These are phyloP conservation scores for Buxus sempervirens DNA, from an alignment of 164 flowering plant species.

Conservation along the genomic window DNA sequence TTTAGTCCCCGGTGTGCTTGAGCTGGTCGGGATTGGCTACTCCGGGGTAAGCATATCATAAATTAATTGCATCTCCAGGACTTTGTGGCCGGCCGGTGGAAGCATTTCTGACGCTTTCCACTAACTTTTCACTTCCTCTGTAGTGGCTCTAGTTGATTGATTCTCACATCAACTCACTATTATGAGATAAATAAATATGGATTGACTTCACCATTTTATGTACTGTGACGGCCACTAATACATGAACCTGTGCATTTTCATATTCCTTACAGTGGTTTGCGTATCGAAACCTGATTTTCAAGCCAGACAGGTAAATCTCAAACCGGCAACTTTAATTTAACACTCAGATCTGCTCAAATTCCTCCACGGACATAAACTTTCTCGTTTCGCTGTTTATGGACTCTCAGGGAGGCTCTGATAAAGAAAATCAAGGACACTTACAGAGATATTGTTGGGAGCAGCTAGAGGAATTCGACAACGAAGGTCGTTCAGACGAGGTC, in stretches of 20 bases:
- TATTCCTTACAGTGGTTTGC: conserved; percentile 75
- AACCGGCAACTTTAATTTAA: no score
- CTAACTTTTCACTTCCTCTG: no score
- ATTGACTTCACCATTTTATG: no score
- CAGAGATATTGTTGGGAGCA: conserved; percentile 57
- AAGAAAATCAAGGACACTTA: conserved; percentile 55
- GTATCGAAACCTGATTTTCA: conserved; percentile 68
- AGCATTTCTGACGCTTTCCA: no score
- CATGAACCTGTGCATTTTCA: background rate
- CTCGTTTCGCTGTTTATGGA: background rate
- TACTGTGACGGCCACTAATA: no score
- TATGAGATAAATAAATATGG: no score
- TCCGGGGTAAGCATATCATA: conserved; percentile 83
- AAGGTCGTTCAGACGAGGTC: background rate
- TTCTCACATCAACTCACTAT: no score
- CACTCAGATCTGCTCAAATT: no score
- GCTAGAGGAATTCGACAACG: conserved; percentile 18
- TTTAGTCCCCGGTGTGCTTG: conserved; percentile 73
- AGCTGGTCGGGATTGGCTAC: conserved; percentile 88
- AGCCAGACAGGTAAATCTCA: conserved; percentile 66
- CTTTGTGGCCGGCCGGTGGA: no score
- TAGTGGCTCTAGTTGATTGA: no score
- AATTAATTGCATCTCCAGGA: no score
- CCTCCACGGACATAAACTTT: no score
- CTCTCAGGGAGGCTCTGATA: conserved; percentile 65